Conservation (phyloP, 2,329 filamentous ascomycete species). For the Stemphylium lycopersici region DNA sequence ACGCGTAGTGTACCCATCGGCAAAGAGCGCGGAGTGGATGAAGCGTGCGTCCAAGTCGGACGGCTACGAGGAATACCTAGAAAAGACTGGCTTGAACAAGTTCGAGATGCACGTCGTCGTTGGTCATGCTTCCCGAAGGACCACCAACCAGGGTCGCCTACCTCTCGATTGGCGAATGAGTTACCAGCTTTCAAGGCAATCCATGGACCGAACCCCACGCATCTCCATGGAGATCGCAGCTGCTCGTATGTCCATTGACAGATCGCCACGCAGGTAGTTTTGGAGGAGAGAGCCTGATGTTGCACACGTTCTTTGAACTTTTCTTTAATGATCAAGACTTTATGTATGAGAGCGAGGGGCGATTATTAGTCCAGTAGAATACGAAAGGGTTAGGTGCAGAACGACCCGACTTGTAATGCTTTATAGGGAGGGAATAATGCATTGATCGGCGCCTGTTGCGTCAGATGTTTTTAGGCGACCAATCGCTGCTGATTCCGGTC, state of each 20-base stretch:
- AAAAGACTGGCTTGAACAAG: constrained; percentile 9
- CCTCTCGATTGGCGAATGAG: constrained; percentile 22
- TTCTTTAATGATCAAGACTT: constrained; percentile 4
- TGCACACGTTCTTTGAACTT: background rate
- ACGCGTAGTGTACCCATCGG: constrained; percentile 20
- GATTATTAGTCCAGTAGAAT: background rate
- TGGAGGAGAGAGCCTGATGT: background rate
- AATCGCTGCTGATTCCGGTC: background rate
- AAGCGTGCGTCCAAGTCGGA: constrained; percentile 19
- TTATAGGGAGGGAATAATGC: background rate
- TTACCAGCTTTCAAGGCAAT: constrained; percentile 11
- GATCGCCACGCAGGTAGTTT: constrained; percentile 2
- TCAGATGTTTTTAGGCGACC: background rate
- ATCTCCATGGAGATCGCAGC: constrained; percentile 14
- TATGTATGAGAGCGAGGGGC: constrained; percentile 1
- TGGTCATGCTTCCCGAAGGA: constrained; percentile 18
- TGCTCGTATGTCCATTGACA: constrained; percentile 14
- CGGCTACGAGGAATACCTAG: constrained; percentile 17
- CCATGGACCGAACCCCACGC: constrained; percentile 11
- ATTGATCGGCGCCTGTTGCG: background rate
- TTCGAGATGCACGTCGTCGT: constrained; percentile 20
- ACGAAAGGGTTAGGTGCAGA: background rate
- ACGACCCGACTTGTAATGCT: constrained; percentile 10
- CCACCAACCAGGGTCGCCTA: constrained; percentile 16
- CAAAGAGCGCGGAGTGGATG: constrained; percentile 18